Evolutionary conservation across 208 protist genomes (phyloP), one percentile per base, ranked within the genome.

Genomic region (Vickermania spadyakhi): DNA sequence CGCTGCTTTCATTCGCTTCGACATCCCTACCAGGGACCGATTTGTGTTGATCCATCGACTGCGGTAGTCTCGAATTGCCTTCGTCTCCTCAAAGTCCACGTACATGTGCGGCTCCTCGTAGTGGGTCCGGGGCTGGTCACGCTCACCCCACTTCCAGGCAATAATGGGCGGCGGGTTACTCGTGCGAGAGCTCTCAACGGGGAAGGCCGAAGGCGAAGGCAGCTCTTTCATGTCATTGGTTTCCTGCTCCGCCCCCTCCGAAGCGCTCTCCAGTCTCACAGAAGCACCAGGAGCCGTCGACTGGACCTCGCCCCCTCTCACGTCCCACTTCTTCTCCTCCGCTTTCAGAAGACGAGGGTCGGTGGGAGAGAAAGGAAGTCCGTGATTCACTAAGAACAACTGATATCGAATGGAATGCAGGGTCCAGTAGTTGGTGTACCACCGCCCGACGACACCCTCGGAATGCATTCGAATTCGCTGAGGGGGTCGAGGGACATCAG

Each of bases 401-500:
- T 96, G 89, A 67, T 93, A 96, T 56, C 80, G 82, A 1, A 96
- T 62, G 2, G 85, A 86, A 66, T 96, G 85, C 66, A 96, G 65
- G 1, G 89, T 96, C 86, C 89, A 96, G 77, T 86, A 96, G 73
- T 96, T 96, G 30, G 75, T 91, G 70, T 90, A 96, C 89, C 89
- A 96, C 22, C 86, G 81, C 7, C 86, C 85, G 0, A 96, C 89
- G 13, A 96, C 73, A 28, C 89, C 89, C 60, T 96, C 85, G 2
- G 89, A 92, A 62, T 89, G 79, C 4, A 85, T 84, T 0, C 72
- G 75, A 42, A 96, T 88, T 36, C 89, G 83, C 73, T 93, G 85
- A 51, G 89, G 89, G 7, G 89, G 89, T 0, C 85, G 83, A 1
- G 83, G 81, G 3, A 96, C 89, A 62, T 96, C 84, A 2, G 79